Evolutionary conservation across 371 early-diverging fungal genomes (phyloP).

Genomic region (Dichotomocladium elegans): DNA sequence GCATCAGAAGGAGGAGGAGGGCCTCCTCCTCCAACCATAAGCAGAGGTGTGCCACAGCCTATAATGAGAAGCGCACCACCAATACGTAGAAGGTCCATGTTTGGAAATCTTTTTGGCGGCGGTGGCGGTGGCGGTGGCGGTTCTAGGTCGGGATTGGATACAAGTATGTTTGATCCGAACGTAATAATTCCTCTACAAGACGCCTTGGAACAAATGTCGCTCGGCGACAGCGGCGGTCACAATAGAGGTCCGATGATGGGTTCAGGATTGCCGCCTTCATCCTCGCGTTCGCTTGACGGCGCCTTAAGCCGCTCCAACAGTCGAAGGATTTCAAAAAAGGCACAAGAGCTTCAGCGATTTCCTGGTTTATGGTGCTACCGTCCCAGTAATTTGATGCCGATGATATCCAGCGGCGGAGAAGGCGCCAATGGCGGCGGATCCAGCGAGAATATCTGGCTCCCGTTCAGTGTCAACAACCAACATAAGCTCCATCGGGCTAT

Average conservation of each 20-base stretch:
- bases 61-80: slow-evolving; percentile 1
- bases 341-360: slow-evolving; percentile 8
- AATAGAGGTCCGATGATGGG: neutral
- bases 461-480: slow-evolving; percentile 17
- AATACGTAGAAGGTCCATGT: slow-evolving; percentile 7
- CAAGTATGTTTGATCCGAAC: slow-evolving; percentile 7
- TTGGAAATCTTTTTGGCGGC: slow-evolving; percentile 9
- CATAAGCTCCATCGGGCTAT: slow-evolving; percentile 10
- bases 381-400: slow-evolving; percentile 1
- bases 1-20: neutral
- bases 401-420: neutral
- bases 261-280: neutral
- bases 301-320: neutral
- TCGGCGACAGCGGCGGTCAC: neutral
- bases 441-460: slow-evolving; percentile 11
- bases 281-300: neutral
- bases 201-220: slow-evolving; percentile 6
- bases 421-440: neutral
- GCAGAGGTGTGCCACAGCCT: neutral
- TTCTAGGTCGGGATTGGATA: neutral
- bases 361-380: slow-evolving; percentile 18
- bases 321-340: slow-evolving; percentile 8
- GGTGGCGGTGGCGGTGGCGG: neutral
- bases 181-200: slow-evolving; percentile 10
- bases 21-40: neutral